These are phyloP conservation scores for Furcasterigmium sp. DNA, from an alignment of 2,329 filamentous ascomycete genomes.

Conservation along the genomic window DNA sequence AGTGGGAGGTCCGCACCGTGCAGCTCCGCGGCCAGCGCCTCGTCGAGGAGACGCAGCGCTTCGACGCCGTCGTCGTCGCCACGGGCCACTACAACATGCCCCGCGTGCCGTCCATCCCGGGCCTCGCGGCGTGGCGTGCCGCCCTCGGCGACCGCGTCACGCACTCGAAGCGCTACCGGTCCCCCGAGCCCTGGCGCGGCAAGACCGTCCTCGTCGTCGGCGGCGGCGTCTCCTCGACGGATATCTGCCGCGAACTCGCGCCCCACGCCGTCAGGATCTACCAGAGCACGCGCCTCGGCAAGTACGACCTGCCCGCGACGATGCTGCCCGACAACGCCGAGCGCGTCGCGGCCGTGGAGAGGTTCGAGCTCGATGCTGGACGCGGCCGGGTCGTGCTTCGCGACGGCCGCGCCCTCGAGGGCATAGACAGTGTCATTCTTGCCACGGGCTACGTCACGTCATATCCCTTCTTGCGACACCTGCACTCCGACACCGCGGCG, in stretches of 20 bases:
- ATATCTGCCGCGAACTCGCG: constrained; percentile 34
- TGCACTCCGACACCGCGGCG: constrained; percentile 31
- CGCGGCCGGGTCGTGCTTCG: constrained; percentile 42
- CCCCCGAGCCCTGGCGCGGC: constrained; percentile 48
- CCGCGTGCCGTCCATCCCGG: constrained; percentile 54
- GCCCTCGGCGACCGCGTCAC: constrained; percentile 46
- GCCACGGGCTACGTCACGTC: constrained; percentile 66
- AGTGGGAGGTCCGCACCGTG: constrained; percentile 48
- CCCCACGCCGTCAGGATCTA: constrained; percentile 31
- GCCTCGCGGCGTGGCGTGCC: constrained; percentile 52
- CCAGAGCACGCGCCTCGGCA: constrained; percentile 53
- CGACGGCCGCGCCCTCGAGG: constrained; percentile 44
- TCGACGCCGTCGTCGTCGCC: constrained; percentile 64
- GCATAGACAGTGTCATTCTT: constrained; percentile 58
- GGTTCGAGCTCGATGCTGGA: constrained; percentile 34
- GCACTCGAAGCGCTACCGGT: constrained; percentile 70
- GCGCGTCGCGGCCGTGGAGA: constrained; percentile 45
- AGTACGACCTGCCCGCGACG: constrained; percentile 50
- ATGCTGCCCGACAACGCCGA: constrained; percentile 48
- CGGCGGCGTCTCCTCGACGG: constrained; percentile 38
- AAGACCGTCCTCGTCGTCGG: constrained; percentile 50
- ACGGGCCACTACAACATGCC: constrained; percentile 64
- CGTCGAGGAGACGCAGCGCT: constrained; percentile 21
- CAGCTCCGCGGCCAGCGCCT: constrained; percentile 26
- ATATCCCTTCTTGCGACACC: constrained; percentile 55